phyloP scores from a whole-genome alignment of 2,329 filamentous ascomycete species.

The Nannizzia gypsea region DNA sequence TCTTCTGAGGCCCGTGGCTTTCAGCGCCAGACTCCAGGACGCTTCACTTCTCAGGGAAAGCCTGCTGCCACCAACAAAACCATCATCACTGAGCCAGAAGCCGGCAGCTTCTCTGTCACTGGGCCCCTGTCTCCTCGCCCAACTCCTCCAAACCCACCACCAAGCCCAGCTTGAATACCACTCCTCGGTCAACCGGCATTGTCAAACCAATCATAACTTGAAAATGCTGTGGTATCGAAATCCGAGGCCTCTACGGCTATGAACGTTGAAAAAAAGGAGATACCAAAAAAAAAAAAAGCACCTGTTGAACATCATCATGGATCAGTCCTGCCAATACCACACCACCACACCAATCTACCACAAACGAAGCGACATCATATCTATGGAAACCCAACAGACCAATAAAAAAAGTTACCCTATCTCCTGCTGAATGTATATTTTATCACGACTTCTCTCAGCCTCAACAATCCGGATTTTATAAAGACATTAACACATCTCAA shows the following conservation, averaged over 20 bases:
- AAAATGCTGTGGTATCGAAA: neutral
- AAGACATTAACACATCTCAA: neutral
- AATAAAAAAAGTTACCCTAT: no score
- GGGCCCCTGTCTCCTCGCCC: slow-evolving; percentile 24
- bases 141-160: slow-evolving; percentile 30
- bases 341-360: neutral
- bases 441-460: neutral
- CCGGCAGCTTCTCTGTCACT: slow-evolving; percentile 8
- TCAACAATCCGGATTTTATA: neutral
- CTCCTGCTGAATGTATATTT: neutral
- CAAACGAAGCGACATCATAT: neutral
- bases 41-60: neutral
- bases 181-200: neutral
- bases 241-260: neutral
- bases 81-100: neutral
- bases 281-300: neutral
- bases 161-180: slow-evolving; percentile 24
- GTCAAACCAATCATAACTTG: neutral
- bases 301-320: neutral
- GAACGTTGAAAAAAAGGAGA: neutral
- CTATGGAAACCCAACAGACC: neutral
- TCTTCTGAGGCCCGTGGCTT: neutral
- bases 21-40: neutral
- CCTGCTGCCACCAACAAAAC: neutral
- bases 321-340: neutral